Evolutionary conservation across 1,139 yeast genomes (phyloP).

Genomic region (Zhuliangozyma parablackwelliae): DNA sequence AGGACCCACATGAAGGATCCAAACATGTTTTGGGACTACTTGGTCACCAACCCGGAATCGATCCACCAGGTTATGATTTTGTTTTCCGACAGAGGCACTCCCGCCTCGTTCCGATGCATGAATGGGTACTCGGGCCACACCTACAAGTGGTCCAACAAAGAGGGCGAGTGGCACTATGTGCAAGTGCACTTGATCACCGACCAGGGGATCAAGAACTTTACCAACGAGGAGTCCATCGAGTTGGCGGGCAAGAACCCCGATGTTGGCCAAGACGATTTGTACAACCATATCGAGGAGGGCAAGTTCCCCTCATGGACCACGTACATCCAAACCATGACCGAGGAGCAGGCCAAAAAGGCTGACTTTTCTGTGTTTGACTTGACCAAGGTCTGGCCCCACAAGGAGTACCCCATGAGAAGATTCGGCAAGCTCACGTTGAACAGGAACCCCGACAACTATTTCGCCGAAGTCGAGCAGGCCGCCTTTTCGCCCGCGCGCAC

Average conservation of each 20-base stretch:
- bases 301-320: constrained; percentile 61
- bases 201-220: constrained; percentile 55
- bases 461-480: constrained; percentile 79
- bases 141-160: constrained; percentile 61
- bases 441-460: constrained; percentile 72
- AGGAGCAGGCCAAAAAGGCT: constrained; percentile 55
- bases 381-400: constrained; percentile 80
- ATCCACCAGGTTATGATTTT: constrained; percentile 60
- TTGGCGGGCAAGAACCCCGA: constrained; percentile 63
- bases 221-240: constrained; percentile 53
- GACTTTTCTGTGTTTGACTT: constrained; percentile 66
- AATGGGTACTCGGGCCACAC: constrained; percentile 73
- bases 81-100: constrained; percentile 69
- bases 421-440: constrained; percentile 68
- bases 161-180: constrained; percentile 64
- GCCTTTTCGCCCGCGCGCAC: constrained; percentile 83
- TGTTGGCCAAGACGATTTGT: constrained; percentile 59
- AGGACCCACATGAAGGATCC: constrained; percentile 79
- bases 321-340: constrained; percentile 65
- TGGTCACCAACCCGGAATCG: constrained; percentile 58
- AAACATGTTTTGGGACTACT: constrained; percentile 69
- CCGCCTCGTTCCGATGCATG: constrained; percentile 61
- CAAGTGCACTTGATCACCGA: constrained; percentile 61
- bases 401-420: constrained; percentile 68
- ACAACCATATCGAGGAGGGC: constrained; percentile 56